These are phyloP conservation scores for Ogataea henricii DNA, from an alignment of 805 yeast species.

Conservation along the genomic window DNA sequence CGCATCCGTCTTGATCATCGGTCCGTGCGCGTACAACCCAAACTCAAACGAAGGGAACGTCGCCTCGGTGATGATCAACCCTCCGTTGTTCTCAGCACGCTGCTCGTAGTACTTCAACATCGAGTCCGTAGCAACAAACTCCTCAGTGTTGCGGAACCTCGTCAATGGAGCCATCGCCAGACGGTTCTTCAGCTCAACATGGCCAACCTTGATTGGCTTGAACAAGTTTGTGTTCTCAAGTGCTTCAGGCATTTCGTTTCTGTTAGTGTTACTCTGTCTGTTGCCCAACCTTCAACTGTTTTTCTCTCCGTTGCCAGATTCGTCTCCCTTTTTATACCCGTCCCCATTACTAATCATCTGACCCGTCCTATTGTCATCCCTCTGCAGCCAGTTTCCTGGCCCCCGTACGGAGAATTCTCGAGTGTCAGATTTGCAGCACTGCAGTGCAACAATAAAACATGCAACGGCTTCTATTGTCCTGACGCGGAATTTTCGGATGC, in stretches of 20 bases:
- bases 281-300: too few species aligned
- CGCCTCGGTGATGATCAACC: conserved; percentile 65
- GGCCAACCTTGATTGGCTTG: conserved; percentile 48
- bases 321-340: not conserved
- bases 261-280: not conserved
- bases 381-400: not conserved
- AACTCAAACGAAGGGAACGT: conserved; percentile 47
- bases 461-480: conserved; percentile 3
- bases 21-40: conserved; percentile 46
- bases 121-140: conserved; percentile 48
- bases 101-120: conserved; percentile 54
- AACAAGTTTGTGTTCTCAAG: conserved; percentile 32
- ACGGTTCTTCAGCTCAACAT: conserved; percentile 40
- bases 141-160: conserved; percentile 41
- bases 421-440: not conserved
- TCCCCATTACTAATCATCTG: conserved; percentile 1
- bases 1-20: conserved; percentile 51
- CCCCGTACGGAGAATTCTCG: not conserved
- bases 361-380: not conserved
- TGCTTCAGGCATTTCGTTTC: not conserved
- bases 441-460: not conserved
- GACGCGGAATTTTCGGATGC: conserved; percentile 1
- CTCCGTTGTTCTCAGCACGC: conserved; percentile 57
- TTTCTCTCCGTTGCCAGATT: not conserved
- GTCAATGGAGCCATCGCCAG: conserved; percentile 55